Conservation (phyloP, 805 yeast genomes). For the Wickerhamiella allomyrinae region DNA sequence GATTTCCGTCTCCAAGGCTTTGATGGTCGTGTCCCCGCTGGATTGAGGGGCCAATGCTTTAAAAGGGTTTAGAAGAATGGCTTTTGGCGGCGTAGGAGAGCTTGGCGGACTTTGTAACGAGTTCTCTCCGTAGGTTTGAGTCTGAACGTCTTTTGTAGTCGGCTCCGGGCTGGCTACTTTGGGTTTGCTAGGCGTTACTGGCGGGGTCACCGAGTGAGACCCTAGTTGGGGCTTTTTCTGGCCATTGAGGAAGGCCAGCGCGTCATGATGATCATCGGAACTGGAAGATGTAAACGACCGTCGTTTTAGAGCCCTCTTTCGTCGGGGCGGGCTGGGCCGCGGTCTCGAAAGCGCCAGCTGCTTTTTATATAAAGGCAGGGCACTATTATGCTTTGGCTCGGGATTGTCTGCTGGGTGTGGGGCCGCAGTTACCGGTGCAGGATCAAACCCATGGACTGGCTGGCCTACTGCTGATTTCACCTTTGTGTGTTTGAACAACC, state of each 20-base stretch:
- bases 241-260: neutral
- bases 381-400: neutral
- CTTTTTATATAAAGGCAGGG: neutral
- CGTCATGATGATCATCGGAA: neutral
- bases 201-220: neutral
- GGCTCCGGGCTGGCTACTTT: neutral
- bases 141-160: neutral
- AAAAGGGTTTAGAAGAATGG: too few species aligned
- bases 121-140: neutral
- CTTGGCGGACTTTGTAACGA: neutral
- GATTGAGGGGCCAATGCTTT: too few species aligned
- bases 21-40: too few species aligned
- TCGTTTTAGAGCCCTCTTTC: neutral
- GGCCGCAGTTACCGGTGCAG: neutral
- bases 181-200: neutral
- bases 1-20: constrained; percentile 3
- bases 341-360: neutral
- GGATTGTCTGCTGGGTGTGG: too few species aligned
- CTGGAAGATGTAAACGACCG: neutral
- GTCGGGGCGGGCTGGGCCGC: neutral
- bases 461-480: constrained; percentile 7
- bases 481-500: constrained; percentile 8
- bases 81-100: neutral
- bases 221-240: neutral
- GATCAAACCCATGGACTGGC: constrained; percentile 2